Evolutionary conservation across 2,329 filamentous ascomycete genomes (phyloP).

Genomic region (Penicillium freii): DNA sequence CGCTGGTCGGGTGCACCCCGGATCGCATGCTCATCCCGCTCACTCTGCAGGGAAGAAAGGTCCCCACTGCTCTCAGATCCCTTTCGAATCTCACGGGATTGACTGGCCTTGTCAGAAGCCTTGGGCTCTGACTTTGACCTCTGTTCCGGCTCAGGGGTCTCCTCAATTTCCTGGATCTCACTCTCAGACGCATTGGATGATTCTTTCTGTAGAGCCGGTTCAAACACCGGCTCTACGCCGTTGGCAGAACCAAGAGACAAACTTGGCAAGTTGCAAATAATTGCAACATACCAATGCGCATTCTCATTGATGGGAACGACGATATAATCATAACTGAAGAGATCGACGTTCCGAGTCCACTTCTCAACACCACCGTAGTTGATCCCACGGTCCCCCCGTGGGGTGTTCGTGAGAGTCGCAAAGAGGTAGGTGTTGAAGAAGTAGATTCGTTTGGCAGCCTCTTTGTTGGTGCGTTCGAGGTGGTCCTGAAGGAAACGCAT

Average conservation of each 20-base stretch:
- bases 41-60: conserved; percentile 28
- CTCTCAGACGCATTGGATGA: conserved; percentile 11
- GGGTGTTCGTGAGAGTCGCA: conserved; percentile 64
- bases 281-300: conserved; percentile 89
- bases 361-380: conserved; percentile 81
- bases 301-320: conserved; percentile 88
- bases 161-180: conserved; percentile 29
- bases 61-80: conserved; percentile 27
- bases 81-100: background rate
- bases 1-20: conserved; percentile 31
- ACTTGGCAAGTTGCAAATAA: conserved; percentile 82
- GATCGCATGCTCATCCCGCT: conserved; percentile 13
- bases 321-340: conserved; percentile 84
- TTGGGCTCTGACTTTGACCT: background rate
- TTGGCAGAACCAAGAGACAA: conserved; percentile 43
- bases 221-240: conserved; percentile 1
- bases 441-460: conserved; percentile 66
- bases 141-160: conserved; percentile 25
- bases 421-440: conserved; percentile 96
- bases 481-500: conserved; percentile 68
- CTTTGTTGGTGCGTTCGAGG: conserved; percentile 55
- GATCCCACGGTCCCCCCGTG: conserved; percentile 56
- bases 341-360: conserved; percentile 83
- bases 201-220: conserved; percentile 10
- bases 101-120: background rate